Base-by-base conservation (phyloP, 179 eudicot species). In the Heliamphora ciliata region DNA sequence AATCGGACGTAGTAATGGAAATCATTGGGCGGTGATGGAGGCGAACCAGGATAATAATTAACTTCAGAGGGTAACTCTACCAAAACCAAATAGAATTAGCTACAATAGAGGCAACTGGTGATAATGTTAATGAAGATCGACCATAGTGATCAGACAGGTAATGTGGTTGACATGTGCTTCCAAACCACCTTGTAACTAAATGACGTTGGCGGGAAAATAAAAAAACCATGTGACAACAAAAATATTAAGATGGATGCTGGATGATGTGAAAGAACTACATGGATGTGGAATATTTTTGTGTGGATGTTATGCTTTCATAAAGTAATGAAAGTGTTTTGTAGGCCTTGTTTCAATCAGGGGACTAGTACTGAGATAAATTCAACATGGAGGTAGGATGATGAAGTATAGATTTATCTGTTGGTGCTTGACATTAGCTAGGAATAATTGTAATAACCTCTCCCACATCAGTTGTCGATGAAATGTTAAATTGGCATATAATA, bases 321-420 rank as follows among this genome's bases (percentile, higher is more conserved):
- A 75, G 10, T 18, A 75, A 75, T 75, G 50, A 8, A 44, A 76
- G 66, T 76, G 79, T 76, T 54, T 47, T 14, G 2, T 56, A 13
- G 50, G 40, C 54, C 40, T 76, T n/a, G 14, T 18, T 59, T 76
- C n/a, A 14, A 59, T n/a, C 8, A 65, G 10, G 1, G 52, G 44
- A 76, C 40, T 76, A 44, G 15, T 44, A 44, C 52, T 59, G 64
- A 59, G 79, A 24, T 59, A 52, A 56, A 56, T 56, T 59, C 21
- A 31, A 58, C 44, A 67, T 46, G n/a, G 31, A 59, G 65, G 13
- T 60, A 18, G 18, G 60, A 21, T 74, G 61, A 54, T 75, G 78
- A 75, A 72, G 3, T 40, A 14, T 21, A 76, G 47, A 31, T 40
- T 15, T 76, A 2, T 59, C 48, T 2, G 18, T 46, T 59, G 52